Base-by-base conservation (phyloP, 208 protist species). In the Leishmania major region DNA sequence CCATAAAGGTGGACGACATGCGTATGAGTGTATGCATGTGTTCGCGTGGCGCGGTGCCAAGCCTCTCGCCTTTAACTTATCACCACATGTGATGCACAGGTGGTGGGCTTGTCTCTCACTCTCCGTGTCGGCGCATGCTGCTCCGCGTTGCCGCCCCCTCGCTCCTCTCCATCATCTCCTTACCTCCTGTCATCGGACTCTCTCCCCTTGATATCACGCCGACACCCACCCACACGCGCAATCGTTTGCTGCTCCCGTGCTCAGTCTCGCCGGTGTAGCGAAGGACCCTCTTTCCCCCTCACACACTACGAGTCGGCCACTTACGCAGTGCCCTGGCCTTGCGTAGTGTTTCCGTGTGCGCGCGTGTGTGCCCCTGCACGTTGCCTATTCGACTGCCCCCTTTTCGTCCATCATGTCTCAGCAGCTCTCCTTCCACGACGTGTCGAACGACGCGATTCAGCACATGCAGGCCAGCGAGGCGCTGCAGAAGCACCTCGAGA, bases 401-500 rank as follows among this genome's bases (percentile, higher is more conserved):
- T 45, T 37, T 78, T 28, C 6, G 43, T 19, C 47, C 72, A 6
- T 37, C 79, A 93, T 94, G 90, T 91, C 87, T 19, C 73, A 91
- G 76, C 87, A 86, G 69, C 88, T 95, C 60, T 84, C 81, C 35
- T 94, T 96, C 83, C 91, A 97, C 83, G 89, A 97, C 75, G n/a
- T 97, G 10, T 96, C 92, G 57, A 90, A 87, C 40, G 94, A 97
- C 25, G 92, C 91, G 22, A 93, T 97, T 62, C 47, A 67, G 40
- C 17, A 80, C 55, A 96, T 97, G 95, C 78, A 81, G 43, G 79
- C 95, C 57, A 98, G 93, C 83, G 91, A 98, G 91, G 95, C 93
- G 13, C 90, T 98, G 55, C 87, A 88, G 55, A 94, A 93, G 88
- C 93, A 96, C 88, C 88, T 98, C 13, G 93, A 96, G 88, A 96